Evolutionary conservation across 495 filamentous ascomycete species (phyloP).

Genomic region (Tuber umbilicatum): DNA sequence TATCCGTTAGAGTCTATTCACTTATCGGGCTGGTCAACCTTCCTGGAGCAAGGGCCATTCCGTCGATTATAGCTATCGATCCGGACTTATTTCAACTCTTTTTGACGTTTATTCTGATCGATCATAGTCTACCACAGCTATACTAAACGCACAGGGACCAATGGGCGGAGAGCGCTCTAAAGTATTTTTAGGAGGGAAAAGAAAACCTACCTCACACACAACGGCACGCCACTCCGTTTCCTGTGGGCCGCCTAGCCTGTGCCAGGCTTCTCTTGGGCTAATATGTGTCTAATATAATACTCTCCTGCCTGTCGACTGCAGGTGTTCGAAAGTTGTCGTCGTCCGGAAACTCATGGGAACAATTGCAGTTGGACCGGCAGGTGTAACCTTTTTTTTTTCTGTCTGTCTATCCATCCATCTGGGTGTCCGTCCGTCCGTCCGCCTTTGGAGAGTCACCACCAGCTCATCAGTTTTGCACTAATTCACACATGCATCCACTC

Average conservation of each 20-base stretch:
- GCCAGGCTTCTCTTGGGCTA: not conserved
- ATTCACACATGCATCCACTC: not conserved
- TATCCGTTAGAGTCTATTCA: not conserved
- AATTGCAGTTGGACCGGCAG: not conserved
- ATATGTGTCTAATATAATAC: constrained; percentile 1
- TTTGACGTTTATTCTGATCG: not conserved
- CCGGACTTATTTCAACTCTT: not conserved
- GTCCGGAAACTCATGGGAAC: not conserved
- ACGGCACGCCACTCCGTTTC: not conserved
- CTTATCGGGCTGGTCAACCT: not conserved
- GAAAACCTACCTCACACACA: not conserved
- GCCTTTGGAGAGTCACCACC: not conserved
- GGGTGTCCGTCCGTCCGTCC: not conserved
- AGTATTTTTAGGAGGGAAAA: constrained; percentile 1
- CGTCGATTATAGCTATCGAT: not conserved
- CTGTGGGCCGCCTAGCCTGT: not conserved
- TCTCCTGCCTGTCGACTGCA: not conserved
- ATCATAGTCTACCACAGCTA: not conserved
- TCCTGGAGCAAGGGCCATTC: not conserved
- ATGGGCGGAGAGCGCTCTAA: not conserved
- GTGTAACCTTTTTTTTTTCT: not conserved
- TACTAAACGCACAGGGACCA: not conserved
- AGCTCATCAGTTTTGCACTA: not conserved
- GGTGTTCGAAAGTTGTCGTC: not conserved
- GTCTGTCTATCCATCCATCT: not conserved